Evolutionary conservation across 2,329 filamentous ascomycete genomes (phyloP).

Genomic region (Fusarium sp.): DNA sequence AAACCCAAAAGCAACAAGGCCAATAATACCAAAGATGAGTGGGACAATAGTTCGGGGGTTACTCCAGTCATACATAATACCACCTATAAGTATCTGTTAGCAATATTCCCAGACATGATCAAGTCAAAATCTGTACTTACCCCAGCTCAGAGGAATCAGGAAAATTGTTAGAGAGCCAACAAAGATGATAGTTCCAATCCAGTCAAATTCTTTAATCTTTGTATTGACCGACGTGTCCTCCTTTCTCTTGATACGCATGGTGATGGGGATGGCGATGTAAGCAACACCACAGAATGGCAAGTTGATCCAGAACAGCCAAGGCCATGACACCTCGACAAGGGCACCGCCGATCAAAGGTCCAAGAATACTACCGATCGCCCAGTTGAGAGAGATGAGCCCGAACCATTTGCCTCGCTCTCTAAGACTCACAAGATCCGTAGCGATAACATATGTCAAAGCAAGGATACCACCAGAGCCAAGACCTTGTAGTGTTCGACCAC

Average conservation of each 20-base stretch:
- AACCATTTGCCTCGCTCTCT: conserved; percentile 58
- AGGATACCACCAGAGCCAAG: conserved; percentile 65
- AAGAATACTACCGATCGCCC: conserved; percentile 66
- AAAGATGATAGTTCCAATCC: conserved; percentile 72
- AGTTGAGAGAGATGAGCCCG: conserved; percentile 58
- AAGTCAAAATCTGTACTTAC: conserved; percentile 5
- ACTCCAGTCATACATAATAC: conserved; percentile 74
- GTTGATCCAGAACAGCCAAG: conserved; percentile 76
- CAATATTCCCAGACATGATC: neutral
- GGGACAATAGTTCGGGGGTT: conserved; percentile 73
- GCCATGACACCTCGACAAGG: conserved; percentile 67
- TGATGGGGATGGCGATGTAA: conserved; percentile 39
- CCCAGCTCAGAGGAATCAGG: conserved; percentile 43
- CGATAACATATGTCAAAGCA: conserved; percentile 60
- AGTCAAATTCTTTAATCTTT: conserved; percentile 65
- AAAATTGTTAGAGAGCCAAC: conserved; percentile 66
- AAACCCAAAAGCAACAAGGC: conserved; percentile 47
- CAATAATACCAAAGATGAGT: conserved; percentile 66
- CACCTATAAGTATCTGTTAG: conserved; percentile 57
- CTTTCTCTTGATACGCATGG: conserved; percentile 39
- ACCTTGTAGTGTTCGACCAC: conserved; percentile 65
- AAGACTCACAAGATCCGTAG: conserved; percentile 62
- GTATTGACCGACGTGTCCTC: conserved; percentile 15
- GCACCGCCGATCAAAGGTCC: conserved; percentile 63
- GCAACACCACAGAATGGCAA: conserved; percentile 62